Percentiles rank a stretch among this genome's conserved stretches.
phyloP scores from a whole-genome alignment of 2,329 filamentous ascomycete species.

The Aspergillus sp. region DNA sequence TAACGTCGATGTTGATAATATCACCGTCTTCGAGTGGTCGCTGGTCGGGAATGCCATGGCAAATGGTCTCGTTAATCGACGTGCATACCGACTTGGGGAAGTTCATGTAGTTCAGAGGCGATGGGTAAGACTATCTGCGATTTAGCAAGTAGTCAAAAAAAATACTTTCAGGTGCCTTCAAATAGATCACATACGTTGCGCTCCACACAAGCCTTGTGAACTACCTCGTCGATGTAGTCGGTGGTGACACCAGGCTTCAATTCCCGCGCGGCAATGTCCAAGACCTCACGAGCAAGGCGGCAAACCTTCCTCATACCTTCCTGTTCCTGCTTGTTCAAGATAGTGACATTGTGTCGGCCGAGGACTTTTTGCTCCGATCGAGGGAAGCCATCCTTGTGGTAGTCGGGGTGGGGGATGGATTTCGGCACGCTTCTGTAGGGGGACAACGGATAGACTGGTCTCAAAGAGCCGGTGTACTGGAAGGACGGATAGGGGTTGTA shows the following conservation, averaged over 20 bases:
- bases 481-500: constrained; percentile 93
- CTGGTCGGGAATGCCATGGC: constrained; percentile 95
- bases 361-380: constrained; percentile 60
- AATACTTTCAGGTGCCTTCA: not conserved
- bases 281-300: constrained; percentile 77
- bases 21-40: constrained; percentile 84
- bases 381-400: constrained; percentile 76
- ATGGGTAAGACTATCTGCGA: constrained; percentile 75
- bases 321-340: constrained; percentile 73
- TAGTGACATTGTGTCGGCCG: constrained; percentile 74
- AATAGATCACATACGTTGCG: constrained; percentile 64
- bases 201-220: constrained; percentile 92
- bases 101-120: constrained; percentile 88
- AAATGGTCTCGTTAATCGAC: constrained; percentile 94
- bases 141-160: constrained; percentile 7
- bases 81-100: constrained; percentile 99
- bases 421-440: constrained; percentile 68
- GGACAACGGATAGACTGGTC: constrained; percentile 84
- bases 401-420: constrained; percentile 79
- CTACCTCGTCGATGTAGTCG: constrained; percentile 89
- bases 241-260: constrained; percentile 89
- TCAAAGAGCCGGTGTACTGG: constrained; percentile 71
- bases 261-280: constrained; percentile 84
- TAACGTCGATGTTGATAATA: constrained; percentile 95
- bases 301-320: constrained; percentile 93